Evolutionary conservation across 371 early-diverging fungal species (phyloP).

Genomic region (Haplosporangium sp.): DNA sequence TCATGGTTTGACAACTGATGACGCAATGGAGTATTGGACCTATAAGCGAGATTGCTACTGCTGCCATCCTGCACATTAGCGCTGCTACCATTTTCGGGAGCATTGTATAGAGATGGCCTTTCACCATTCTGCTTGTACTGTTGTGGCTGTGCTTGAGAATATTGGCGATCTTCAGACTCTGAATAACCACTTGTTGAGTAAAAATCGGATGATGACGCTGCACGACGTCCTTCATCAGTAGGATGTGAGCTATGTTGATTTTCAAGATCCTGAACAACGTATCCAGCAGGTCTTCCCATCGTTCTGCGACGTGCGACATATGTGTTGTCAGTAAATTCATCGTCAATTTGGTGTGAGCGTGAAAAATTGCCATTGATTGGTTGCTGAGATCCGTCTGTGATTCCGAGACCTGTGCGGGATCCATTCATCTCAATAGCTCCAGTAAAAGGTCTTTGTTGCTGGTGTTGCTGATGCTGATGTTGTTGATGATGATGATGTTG

Average conservation of each 20-base stretch:
- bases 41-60: neutral
- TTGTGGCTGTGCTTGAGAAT: conserved; percentile 10
- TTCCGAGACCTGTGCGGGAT: conserved; percentile 16
- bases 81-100: neutral
- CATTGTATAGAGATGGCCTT: neutral
- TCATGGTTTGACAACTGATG: conserved; percentile 23
- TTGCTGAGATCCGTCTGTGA: conserved; percentile 17
- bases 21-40: conserved; percentile 14
- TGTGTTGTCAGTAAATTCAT: conserved; percentile 17
- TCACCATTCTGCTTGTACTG: conserved; percentile 10
- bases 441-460: conserved; percentile 1
- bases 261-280: conserved; percentile 24
- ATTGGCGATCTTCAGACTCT: neutral
- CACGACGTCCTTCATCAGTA: conserved; percentile 21
- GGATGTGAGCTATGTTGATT: conserved; percentile 7
- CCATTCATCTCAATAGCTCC: conserved; percentile 9
- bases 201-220: conserved; percentile 1
- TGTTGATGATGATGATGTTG: conserved; percentile 19
- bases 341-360: neutral
- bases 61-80: conserved; percentile 1
- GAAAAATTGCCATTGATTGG: neutral
- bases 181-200: neutral
- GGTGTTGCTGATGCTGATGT: conserved; percentile 13
- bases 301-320: conserved; percentile 42
- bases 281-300: conserved; percentile 40